phyloP scores from a whole-genome alignment of 441 rosid species.

The Pelargonium cotyledonis region DNA sequence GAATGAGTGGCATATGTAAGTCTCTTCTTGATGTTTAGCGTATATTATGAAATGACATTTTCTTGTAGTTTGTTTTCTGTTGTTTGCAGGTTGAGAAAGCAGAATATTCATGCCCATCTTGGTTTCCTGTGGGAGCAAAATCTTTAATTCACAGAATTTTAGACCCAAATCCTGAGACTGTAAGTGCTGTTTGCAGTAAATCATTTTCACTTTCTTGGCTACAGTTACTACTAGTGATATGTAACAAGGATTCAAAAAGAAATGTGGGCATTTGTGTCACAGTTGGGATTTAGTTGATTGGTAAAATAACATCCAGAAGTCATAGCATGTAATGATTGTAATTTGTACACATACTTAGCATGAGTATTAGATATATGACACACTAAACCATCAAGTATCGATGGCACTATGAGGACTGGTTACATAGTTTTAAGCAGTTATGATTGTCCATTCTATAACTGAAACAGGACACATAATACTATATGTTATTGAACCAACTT shows the following conservation, averaged over 20 bases:
- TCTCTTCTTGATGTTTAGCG: no score
- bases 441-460: no score
- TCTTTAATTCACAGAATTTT: conserved; percentile 70
- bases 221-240: not conserved
- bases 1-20: no score
- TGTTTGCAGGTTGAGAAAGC: conserved; percentile 69
- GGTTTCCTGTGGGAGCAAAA: conserved; percentile 85
- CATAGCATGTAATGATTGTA: no score
- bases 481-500: not conserved
- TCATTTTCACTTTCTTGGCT: conserved; percentile 7
- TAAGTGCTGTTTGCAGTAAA: conserved; percentile 28
- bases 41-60: no score
- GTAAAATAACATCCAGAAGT: no score
- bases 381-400: no score
- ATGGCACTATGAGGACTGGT: no score
- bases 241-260: not conserved
- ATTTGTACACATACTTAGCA: no score
- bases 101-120: conserved; percentile 85
- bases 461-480: no score
- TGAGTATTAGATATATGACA: no score
- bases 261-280: not conserved
- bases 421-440: no score
- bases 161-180: conserved; percentile 90
- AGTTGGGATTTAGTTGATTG: not conserved
- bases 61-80: not conserved